A percentile compares a stretch with the other conserved stretches of the same genome.
These are phyloP conservation scores for Scleroderma citrinum DNA, from an alignment of 768 basidiomycete species.

Conservation along the genomic window DNA sequence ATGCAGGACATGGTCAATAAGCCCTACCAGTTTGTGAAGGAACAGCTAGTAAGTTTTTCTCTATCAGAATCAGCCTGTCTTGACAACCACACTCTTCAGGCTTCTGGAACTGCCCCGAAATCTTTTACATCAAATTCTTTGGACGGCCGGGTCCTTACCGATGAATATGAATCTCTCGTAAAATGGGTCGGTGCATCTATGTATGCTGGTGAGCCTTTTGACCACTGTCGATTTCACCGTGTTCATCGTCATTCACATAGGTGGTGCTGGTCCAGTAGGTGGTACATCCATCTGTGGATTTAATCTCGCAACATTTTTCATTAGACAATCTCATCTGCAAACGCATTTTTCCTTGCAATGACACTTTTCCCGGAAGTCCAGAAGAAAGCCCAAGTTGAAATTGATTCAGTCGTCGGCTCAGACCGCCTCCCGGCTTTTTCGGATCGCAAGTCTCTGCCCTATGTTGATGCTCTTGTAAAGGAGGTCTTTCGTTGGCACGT, in stretches of 20 bases:
- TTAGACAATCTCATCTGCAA: constrained; percentile 11
- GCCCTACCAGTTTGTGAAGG: constrained; percentile 40
- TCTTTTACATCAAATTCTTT: constrained; percentile 18
- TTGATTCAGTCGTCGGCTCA: constrained; percentile 18
- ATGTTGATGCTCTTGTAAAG: constrained; percentile 19
- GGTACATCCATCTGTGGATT: constrained; percentile 27
- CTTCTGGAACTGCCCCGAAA: constrained; percentile 9
- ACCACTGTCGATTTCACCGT: background rate
- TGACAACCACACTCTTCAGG: constrained; percentile 7
- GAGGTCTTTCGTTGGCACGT: constrained; percentile 23
- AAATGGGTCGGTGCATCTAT: constrained; percentile 13
- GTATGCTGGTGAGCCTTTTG: constrained; percentile 7
- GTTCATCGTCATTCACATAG: background rate
- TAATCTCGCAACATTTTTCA: constrained; percentile 22
- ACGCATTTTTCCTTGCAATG: constrained; percentile 23
- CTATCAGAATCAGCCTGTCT: background rate
- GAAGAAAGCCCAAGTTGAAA: constrained; percentile 19
- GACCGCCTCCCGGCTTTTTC: constrained; percentile 15
- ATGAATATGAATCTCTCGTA: constrained; percentile 15
- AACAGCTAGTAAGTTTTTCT: constrained; percentile 37
- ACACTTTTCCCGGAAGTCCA: constrained; percentile 19
- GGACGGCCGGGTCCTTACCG: constrained; percentile 2
- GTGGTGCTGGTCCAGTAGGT: constrained; percentile 42
- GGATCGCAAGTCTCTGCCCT: constrained; percentile 20
- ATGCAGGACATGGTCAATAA: constrained; percentile 35